phyloP scores from a whole-genome alignment of 2,329 filamentous ascomycete species.

The Alternaria metachromatica region DNA sequence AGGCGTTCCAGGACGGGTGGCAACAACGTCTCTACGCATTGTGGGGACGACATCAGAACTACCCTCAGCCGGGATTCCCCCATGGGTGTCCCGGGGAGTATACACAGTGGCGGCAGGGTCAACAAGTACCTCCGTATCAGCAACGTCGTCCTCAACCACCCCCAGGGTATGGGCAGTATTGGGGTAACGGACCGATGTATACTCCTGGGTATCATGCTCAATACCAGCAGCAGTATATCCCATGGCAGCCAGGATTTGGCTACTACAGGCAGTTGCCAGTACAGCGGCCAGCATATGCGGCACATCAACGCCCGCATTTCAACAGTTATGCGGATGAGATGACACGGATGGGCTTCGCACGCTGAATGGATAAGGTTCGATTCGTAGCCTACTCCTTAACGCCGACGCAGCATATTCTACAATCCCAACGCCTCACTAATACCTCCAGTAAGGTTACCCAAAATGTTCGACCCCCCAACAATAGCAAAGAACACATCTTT shows the following conservation, averaged over 20 bases:
- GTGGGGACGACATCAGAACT: background rate
- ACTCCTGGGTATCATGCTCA: background rate
- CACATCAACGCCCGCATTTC: background rate
- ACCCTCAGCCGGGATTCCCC: background rate
- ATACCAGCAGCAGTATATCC: background rate
- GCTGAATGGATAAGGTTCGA: background rate
- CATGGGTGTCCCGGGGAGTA: background rate
- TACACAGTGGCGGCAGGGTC: background rate
- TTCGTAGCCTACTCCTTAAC: background rate
- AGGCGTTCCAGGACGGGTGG: background rate
- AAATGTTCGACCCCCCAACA: slow-evolving; percentile 12
- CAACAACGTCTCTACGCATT: background rate
- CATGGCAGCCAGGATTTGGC: background rate
- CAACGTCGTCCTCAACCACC: background rate
- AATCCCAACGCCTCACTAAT: slow-evolving; percentile 19
- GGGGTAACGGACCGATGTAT: too few relatives aligned
- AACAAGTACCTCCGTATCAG: background rate
- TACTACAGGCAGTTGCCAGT: background rate
- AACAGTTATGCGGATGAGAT: background rate
- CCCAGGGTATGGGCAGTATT: too few relatives aligned
- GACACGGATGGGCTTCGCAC: background rate
- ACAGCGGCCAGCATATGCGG: background rate
- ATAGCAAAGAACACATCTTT: slow-evolving; percentile 18
- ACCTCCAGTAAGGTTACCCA: slow-evolving; percentile 20
- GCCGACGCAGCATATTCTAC: background rate